Evolutionary conservation across 2,329 filamentous ascomycete genomes (phyloP), one percentile per base, ranked within the genome.

Genomic region (Colletotrichum musicola): DNA sequence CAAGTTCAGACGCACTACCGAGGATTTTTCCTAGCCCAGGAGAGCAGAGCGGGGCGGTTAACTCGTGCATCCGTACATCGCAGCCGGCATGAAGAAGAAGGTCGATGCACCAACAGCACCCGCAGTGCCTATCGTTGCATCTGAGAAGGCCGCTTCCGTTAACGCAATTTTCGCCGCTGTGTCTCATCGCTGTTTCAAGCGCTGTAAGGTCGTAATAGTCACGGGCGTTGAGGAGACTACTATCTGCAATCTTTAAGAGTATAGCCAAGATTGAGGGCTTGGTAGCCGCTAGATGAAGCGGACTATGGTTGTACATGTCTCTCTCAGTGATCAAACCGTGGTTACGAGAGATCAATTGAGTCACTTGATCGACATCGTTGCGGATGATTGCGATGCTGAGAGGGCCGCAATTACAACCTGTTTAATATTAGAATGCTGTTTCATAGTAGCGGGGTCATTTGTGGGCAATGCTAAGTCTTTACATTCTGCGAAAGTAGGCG

Each of bases 111-210:
- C 16, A 1, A 9, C 30, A 50, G 14, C 46, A 40, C 2, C n/a
- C 18, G 18, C 57, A 60, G 9, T 46, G 4, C 2, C 18, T n/a
- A 1, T 3, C 12, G 16, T 5, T 35, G 13, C 57, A 50, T 7
- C 13, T 10, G 4, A 4, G 4, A 5, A 6, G 1, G 2, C 10
- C 2, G 1, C 0, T 22, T 6, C 14, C 4, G 1, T 49, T 50
- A 4, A 38, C 16, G 20, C 57, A 60, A 0, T 20, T 0, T 0
- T 0, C 1, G 6, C 14, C 42, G 13, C n/a, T 60, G 5, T 38
- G 14, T 6, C 1, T 3, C 44, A 60, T 50, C 2, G 46, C 18
- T 0, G 5, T 25, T 3, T 60, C 57, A 6, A 60, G 27, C 7
- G 30, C 44, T 0, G 14, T 42, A 0, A 49, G 22, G 2, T 4